Evolutionary conservation across 495 filamentous ascomycete species (phyloP).

Genomic region (Penicillium bialowiezense): DNA sequence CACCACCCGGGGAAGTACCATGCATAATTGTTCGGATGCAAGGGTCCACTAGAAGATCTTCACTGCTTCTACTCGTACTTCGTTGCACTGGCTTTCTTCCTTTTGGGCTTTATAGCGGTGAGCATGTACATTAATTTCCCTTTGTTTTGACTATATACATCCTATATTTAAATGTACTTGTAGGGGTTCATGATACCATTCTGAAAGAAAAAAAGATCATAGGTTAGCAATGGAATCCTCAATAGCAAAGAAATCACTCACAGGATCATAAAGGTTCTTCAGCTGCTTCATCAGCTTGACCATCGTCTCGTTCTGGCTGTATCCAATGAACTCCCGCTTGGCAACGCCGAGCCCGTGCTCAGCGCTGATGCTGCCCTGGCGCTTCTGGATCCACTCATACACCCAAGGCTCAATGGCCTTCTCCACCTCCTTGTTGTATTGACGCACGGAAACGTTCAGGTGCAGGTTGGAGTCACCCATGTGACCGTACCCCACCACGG

Average conservation of each 20-base stretch:
- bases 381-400: slow-evolving; percentile 90
- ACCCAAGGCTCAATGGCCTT: slow-evolving; percentile 89
- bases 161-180: slow-evolving; percentile 63
- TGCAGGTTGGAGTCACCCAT: slow-evolving; percentile 97
- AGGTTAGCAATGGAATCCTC: slow-evolving; percentile 21
- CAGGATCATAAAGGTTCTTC: slow-evolving; percentile 88
- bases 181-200: slow-evolving; percentile 95
- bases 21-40: neutral
- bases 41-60: slow-evolving; percentile 2
- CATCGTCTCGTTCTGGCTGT: slow-evolving; percentile 84
- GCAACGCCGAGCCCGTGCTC: slow-evolving; percentile 93
- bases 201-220: slow-evolving; percentile 30
- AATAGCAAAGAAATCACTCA: slow-evolving; percentile 44
- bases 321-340: slow-evolving; percentile 92
- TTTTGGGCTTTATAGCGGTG: neutral
- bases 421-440: slow-evolving; percentile 87
- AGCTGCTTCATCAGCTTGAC: slow-evolving; percentile 89
- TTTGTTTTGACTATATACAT: neutral
- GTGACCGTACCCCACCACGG: slow-evolving; percentile 93
- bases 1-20: slow-evolving; percentile 12
- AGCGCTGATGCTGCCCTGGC: slow-evolving; percentile 88
- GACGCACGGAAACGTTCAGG: slow-evolving; percentile 77
- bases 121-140: neutral
- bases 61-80: neutral
- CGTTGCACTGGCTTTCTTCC: neutral